Conservation (phyloP, 495 filamentous ascomycete species). For the Penicillium canescens region DNA sequence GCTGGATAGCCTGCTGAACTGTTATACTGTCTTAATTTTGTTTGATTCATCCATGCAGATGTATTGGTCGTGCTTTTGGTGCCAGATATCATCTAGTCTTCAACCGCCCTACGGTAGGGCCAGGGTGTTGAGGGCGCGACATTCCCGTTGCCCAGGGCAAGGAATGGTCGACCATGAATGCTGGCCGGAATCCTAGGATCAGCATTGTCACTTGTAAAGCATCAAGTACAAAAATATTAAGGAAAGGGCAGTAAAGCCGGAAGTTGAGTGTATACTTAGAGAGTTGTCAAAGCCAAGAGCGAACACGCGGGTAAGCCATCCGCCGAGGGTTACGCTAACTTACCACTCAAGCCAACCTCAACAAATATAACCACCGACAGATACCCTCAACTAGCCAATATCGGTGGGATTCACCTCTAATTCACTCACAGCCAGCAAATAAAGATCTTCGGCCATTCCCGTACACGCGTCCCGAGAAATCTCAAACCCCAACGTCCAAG, state of each 20-base stretch:
- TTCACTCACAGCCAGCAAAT: neutral
- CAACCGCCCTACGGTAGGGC: neutral
- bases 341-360: no score
- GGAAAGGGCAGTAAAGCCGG: neutral
- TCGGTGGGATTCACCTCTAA: no score
- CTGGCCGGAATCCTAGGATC: constrained; percentile 19
- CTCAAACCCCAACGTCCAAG: neutral
- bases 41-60: neutral
- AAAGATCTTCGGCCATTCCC: constrained; percentile 17
- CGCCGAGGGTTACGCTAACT: no score
- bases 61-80: neutral
- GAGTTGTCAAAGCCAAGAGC: neutral
- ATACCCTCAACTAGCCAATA: no score
- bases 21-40: neutral
- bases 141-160: constrained; percentile 21
- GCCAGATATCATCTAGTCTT: neutral
- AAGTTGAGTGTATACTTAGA: neutral
- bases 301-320: neutral
- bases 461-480: constrained; percentile 28
- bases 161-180: constrained; percentile 29
- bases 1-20: neutral
- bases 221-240: neutral
- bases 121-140: constrained; percentile 15
- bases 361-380: no score
- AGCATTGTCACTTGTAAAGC: constrained; percentile 1